phyloP scores from a whole-genome alignment of 2,329 filamentous ascomycete species.

The Xylaria digitata region DNA sequence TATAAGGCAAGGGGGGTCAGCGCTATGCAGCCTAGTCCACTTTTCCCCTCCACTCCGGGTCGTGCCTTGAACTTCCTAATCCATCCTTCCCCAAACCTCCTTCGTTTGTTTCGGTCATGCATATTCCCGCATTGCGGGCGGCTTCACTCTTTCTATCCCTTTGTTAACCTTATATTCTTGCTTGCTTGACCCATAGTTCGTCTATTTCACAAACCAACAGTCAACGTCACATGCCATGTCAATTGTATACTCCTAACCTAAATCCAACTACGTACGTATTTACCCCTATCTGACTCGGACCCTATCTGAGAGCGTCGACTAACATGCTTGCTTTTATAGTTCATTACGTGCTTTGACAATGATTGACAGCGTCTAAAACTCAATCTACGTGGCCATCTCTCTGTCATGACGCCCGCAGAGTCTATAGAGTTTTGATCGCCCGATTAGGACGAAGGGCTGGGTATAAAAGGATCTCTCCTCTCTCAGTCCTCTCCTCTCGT shows the following conservation, averaged over 20 bases:
- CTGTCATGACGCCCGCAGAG: too few relatives aligned
- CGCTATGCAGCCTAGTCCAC: conserved; percentile 23
- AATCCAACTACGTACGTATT: not conserved
- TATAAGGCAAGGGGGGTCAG: not conserved
- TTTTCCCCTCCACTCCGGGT: conserved; percentile 31
- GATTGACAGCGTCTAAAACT: not conserved
- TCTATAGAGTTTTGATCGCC: too few relatives aligned
- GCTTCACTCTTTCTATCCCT: conserved; percentile 22
- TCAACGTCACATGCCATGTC: conserved; percentile 12
- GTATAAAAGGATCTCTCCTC: not conserved
- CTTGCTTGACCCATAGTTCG: not conserved
- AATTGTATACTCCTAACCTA: not conserved
- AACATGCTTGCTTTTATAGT: not conserved
- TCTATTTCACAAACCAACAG: not conserved
- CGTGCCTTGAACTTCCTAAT: conserved; percentile 21
- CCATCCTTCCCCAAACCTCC: conserved; percentile 28
- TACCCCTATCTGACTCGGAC: conserved; percentile 10
- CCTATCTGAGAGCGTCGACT: not conserved
- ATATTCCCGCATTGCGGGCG: conserved; percentile 30
- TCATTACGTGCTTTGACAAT: not conserved
- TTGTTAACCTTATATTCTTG: conserved; percentile 1
- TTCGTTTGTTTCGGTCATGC: conserved; percentile 30
- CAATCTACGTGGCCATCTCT: not conserved
- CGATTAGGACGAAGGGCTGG: not conserved
- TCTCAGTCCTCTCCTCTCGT: not conserved